Percentiles rank a stretch among this genome's conserved stretches.
phyloP scores from a whole-genome alignment of 805 yeast species.

The Blastobotrys robertii region DNA sequence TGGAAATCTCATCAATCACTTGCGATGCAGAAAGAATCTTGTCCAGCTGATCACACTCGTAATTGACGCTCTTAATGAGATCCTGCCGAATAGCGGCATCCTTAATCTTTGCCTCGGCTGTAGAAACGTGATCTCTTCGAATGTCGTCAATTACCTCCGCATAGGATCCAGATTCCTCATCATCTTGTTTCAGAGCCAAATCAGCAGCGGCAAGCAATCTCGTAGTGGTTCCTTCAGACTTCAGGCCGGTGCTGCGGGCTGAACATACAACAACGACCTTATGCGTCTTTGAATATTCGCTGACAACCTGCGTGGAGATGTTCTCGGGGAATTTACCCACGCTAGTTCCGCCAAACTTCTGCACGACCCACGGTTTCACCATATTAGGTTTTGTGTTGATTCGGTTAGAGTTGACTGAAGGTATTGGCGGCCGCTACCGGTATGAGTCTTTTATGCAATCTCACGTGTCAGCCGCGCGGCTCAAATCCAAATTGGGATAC shows the following conservation, averaged over 20 bases:
- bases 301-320: constrained; percentile 75
- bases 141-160: constrained; percentile 52
- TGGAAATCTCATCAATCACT: constrained; percentile 82
- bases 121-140: constrained; percentile 65
- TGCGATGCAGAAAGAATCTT: constrained; percentile 78
- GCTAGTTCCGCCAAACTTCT: constrained; percentile 95
- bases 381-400: not conserved
- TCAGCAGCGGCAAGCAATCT: constrained; percentile 81
- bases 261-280: constrained; percentile 92
- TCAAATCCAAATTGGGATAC: no score
- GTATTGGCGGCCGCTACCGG: no score
- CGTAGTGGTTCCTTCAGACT: constrained; percentile 92
- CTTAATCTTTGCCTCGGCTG: constrained; percentile 50
- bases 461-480: no score
- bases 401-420: no score
- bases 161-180: constrained; percentile 28
- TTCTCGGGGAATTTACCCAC: constrained; percentile 89
- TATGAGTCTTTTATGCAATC: no score
- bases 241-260: constrained; percentile 85
- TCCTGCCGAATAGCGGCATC: constrained; percentile 37
- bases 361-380: constrained; percentile 56
- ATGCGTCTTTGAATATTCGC: constrained; percentile 40
- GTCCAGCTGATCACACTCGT: constrained; percentile 58
- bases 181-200: constrained; percentile 21
- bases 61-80: constrained; percentile 49